These are phyloP conservation scores for Przewalskia tangutica DNA, from an alignment of 257 asterid species.

Conservation along the genomic window DNA sequence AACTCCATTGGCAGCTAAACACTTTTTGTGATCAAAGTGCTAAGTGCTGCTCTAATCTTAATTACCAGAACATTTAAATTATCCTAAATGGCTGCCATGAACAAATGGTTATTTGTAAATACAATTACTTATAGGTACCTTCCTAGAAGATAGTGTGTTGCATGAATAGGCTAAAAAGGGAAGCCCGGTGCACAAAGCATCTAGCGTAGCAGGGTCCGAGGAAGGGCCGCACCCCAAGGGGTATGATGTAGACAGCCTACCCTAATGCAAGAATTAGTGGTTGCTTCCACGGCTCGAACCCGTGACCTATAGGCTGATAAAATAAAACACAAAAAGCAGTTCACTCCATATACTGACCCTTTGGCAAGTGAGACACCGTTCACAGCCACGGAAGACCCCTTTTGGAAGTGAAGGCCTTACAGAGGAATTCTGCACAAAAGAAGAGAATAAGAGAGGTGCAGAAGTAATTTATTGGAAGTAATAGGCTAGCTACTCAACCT, in stretches of 20 bases:
- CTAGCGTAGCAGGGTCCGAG: no score
- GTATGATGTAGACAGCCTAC: no score
- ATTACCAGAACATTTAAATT: neutral
- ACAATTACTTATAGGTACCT: neutral
- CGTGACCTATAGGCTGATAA: neutral
- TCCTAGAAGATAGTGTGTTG: neutral
- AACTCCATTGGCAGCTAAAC: neutral
- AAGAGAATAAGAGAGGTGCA: neutral
- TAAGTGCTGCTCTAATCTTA: neutral
- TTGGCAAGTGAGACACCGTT: constrained; percentile 70
- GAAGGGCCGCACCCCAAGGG: no score
- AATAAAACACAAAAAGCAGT: neutral
- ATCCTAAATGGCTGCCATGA: neutral
- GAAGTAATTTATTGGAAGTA: neutral
- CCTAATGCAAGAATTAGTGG: no score
- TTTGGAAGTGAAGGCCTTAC: constrained; percentile 45
- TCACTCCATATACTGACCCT: constrained; percentile 38
- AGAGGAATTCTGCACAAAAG: constrained; percentile 31
- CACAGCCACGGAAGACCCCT: constrained; percentile 88
- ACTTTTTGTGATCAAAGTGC: neutral
- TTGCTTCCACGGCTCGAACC: no score
- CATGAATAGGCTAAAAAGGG: neutral
- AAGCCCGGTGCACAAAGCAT: no score
- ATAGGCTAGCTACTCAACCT: constrained; percentile 45
- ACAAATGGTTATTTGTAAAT: neutral